A percentile compares a stretch with the other conserved stretches of the same genome.
Conservation (phyloP, 495 filamentous ascomycete genomes). For the Ascodesmis nigricans region DNA sequence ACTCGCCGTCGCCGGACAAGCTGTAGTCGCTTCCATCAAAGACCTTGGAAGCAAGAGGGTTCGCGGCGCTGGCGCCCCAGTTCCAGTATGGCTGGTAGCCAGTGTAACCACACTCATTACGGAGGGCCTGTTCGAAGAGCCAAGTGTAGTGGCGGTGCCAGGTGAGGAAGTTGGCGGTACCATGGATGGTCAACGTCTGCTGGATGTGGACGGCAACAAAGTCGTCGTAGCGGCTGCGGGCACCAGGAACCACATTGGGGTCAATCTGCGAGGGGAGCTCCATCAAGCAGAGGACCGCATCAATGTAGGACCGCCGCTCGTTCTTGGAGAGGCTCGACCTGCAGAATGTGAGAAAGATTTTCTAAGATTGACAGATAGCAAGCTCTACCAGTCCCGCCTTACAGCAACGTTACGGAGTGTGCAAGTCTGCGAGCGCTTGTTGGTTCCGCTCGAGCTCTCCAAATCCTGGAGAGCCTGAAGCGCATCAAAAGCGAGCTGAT, state of each 20-base stretch:
- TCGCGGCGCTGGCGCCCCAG: slow-evolving; percentile 26
- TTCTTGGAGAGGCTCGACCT: slow-evolving; percentile 24
- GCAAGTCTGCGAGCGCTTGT: too few species aligned
- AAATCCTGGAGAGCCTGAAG: too few species aligned
- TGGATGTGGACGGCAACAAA: slow-evolving; percentile 44
- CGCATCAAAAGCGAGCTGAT: too few species aligned
- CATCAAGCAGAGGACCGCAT: slow-evolving; percentile 34
- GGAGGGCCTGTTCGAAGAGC: slow-evolving; percentile 24
- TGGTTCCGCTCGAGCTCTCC: too few species aligned
- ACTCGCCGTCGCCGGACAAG: slow-evolving; percentile 29
- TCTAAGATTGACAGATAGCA: too few species aligned
- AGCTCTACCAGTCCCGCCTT: too few species aligned
- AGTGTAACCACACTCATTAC: slow-evolving; percentile 42
- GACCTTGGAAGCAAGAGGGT: slow-evolving; percentile 24
- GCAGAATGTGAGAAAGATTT: too few species aligned
- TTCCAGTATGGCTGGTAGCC: slow-evolving; percentile 32
- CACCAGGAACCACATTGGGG: slow-evolving; percentile 26
- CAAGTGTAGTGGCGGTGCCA: slow-evolving; percentile 33
- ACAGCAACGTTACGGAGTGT: too few species aligned
- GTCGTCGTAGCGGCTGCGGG: slow-evolving; percentile 38
- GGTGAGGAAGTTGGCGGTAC: slow-evolving; percentile 37
- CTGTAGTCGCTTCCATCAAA: slow-evolving; percentile 29
- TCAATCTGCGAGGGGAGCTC: slow-evolving; percentile 26
- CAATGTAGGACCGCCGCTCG: slow-evolving; percentile 31
- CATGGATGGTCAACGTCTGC: slow-evolving; percentile 37